These are phyloP conservation scores for Lachnellula hyalina DNA, from an alignment of 2,329 filamentous ascomycete species.

Conservation along the genomic window DNA sequence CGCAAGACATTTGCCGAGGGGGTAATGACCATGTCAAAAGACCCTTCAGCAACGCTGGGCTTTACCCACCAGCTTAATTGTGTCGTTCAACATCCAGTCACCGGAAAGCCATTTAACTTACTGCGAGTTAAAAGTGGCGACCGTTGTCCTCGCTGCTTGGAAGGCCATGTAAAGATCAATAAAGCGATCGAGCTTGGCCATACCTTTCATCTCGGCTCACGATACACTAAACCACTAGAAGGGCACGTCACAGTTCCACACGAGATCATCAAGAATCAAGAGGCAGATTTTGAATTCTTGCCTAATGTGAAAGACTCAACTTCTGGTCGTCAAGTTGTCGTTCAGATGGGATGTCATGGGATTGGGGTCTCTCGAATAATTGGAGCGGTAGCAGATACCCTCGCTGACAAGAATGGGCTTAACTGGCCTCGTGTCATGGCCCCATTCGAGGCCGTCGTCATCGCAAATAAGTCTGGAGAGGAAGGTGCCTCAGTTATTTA, in stretches of 20 bases:
- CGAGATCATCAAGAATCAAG: constrained; percentile 19
- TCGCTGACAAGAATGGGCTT: constrained; percentile 66
- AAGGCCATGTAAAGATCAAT: constrained; percentile 58
- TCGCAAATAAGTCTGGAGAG: constrained; percentile 46
- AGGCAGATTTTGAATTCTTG: constrained; percentile 2
- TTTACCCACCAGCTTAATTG: constrained; percentile 5
- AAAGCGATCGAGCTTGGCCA: constrained; percentile 87
- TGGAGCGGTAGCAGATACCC: constrained; percentile 73
- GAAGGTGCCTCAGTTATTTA: constrained; percentile 55
- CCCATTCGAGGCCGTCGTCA: constrained; percentile 71
- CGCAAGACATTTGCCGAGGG: neutral
- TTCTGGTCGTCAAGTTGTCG: constrained; percentile 38
- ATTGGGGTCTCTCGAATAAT: constrained; percentile 91
- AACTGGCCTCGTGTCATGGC: constrained; percentile 87
- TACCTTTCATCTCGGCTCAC: constrained; percentile 87
- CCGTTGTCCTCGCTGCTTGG: constrained; percentile 63
- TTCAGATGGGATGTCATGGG: constrained; percentile 96
- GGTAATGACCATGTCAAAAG: neutral
- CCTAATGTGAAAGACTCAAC: neutral
- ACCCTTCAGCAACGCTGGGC: neutral
- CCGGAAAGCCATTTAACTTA: constrained; percentile 50
- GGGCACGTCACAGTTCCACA: constrained; percentile 51
- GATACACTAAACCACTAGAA: constrained; percentile 73
- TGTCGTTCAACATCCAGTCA: constrained; percentile 32
- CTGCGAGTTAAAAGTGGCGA: constrained; percentile 64